Percentiles rank a stretch among this genome's conserved stretches.
These are phyloP conservation scores for Proliferodiscus dingleyae DNA, from an alignment of 2,329 filamentous ascomycete species.

Conservation along the genomic window DNA sequence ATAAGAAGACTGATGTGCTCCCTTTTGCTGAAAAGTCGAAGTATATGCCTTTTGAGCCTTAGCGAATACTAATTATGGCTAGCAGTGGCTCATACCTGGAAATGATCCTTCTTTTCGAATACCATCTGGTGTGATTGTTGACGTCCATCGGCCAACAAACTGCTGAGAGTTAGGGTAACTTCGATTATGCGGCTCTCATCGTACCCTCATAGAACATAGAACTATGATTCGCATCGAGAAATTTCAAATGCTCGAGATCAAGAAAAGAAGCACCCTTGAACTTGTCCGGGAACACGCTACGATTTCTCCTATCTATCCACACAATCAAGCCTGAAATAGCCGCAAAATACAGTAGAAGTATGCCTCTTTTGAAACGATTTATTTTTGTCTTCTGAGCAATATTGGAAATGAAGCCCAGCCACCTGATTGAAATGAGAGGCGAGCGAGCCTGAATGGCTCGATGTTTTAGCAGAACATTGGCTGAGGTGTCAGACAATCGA, in stretches of 20 bases:
- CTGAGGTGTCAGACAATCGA: constrained; percentile 6
- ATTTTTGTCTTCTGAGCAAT: constrained; percentile 3
- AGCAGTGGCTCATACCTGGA: constrained; percentile 15
- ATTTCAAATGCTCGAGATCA: constrained; percentile 18
- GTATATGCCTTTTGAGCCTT: constrained; percentile 18
- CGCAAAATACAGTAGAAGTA: constrained; percentile 11
- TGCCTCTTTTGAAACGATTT: background rate
- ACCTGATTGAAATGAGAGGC: background rate
- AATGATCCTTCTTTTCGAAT: constrained; percentile 24
- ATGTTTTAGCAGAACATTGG: constrained; percentile 18
- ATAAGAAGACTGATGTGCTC: constrained; percentile 18
- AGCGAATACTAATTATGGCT: background rate
- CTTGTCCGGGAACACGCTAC: background rate
- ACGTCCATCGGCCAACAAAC: constrained; percentile 26
- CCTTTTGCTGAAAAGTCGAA: constrained; percentile 23
- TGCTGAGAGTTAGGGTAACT: constrained; percentile 11
- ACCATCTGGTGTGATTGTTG: constrained; percentile 13
- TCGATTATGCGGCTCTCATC: too few species aligned
- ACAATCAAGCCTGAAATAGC: constrained; percentile 4
- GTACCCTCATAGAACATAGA: too few species aligned
- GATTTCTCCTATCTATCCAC: constrained; percentile 1
- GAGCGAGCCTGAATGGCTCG: background rate
- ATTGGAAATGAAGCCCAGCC: too few species aligned
- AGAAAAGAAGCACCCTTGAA: background rate
- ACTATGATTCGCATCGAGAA: constrained; percentile 19